Conservation (phyloP, 495 filamentous ascomycete species). For the Penicillium atrosanguineum region DNA sequence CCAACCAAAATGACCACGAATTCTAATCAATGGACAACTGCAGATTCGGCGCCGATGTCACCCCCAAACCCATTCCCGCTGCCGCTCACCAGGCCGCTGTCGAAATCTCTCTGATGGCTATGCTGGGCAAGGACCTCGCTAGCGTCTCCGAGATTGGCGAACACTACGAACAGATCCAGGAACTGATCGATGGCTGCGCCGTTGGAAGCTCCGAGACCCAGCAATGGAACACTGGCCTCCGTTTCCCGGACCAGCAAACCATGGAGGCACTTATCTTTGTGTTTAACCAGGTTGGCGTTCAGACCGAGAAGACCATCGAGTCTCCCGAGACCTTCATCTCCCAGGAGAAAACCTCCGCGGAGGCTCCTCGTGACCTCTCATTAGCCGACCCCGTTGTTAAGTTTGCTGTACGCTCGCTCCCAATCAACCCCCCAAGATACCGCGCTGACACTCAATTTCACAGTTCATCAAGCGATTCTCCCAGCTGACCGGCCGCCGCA, state of each 20-base stretch:
- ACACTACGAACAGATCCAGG: conserved; percentile 32
- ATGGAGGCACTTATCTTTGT: conserved; percentile 35
- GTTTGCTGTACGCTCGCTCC: conserved; percentile 62
- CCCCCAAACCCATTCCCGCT: conserved; percentile 1
- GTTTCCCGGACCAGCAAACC: conserved; percentile 29
- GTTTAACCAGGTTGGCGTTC: conserved; percentile 38
- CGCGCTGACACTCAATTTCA: conserved; percentile 15
- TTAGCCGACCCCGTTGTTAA: conserved; percentile 60
- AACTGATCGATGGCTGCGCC: conserved; percentile 12
- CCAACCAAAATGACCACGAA: neutral
- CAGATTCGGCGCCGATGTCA: conserved; percentile 17
- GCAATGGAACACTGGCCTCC: conserved; percentile 29
- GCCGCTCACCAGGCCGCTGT: conserved; percentile 46
- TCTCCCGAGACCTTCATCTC: conserved; percentile 11
- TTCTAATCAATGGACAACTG: conserved; percentile 11
- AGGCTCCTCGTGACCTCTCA: conserved; percentile 36
- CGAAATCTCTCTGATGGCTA: conserved; percentile 42
- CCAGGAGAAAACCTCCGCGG: conserved; percentile 13
- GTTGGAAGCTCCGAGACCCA: conserved; percentile 16
- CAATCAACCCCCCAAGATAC: neutral
- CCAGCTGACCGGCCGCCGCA: conserved; percentile 69
- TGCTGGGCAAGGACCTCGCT: conserved; percentile 32
- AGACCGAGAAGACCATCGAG: conserved; percentile 14
- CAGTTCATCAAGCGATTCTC: conserved; percentile 75
- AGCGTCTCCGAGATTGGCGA: conserved; percentile 28